These are phyloP conservation scores for Talinum fruticosum DNA, from an alignment of 148 eudicot species.

Conservation along the genomic window DNA sequence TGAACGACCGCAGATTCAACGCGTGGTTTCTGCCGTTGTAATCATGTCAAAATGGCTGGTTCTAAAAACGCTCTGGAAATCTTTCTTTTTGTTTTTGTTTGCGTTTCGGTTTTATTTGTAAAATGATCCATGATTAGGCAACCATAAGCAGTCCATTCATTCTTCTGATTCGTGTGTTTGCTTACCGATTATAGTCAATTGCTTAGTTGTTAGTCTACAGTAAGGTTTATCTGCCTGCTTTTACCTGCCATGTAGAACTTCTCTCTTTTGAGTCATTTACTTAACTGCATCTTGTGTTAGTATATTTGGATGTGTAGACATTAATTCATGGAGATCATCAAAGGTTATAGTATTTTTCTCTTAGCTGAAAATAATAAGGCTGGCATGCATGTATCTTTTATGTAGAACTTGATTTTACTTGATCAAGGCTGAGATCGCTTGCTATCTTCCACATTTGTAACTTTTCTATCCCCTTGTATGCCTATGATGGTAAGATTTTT, in stretches of 20 bases:
- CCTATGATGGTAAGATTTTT: not conserved
- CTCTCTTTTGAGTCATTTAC: not conserved
- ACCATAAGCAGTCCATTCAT: too few species aligned
- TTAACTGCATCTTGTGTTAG: not conserved
- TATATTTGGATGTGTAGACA: not conserved
- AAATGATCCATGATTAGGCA: not conserved
- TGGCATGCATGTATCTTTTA: not conserved
- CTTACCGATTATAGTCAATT: not conserved
- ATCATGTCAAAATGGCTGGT: not conserved
- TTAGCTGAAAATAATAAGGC: not conserved
- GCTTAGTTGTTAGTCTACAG: not conserved
- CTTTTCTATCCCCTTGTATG: not conserved
- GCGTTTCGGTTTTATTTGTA: not conserved
- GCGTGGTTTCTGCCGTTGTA: not conserved
- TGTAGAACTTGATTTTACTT: not conserved
- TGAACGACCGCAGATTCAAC: not conserved
- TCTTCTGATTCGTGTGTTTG: too few species aligned
- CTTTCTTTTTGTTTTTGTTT: not conserved
- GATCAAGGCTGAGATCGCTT: not conserved
- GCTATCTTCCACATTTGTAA: not conserved
- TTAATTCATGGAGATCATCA: not conserved
- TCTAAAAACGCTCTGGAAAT: not conserved
- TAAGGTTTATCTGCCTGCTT: not conserved
- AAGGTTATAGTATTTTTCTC: not conserved
- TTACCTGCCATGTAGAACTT: not conserved